Evolutionary conservation across 768 basidiomycete genomes (phyloP), one percentile per base, ranked within the genome.

Genomic region (Suillus americanus): DNA sequence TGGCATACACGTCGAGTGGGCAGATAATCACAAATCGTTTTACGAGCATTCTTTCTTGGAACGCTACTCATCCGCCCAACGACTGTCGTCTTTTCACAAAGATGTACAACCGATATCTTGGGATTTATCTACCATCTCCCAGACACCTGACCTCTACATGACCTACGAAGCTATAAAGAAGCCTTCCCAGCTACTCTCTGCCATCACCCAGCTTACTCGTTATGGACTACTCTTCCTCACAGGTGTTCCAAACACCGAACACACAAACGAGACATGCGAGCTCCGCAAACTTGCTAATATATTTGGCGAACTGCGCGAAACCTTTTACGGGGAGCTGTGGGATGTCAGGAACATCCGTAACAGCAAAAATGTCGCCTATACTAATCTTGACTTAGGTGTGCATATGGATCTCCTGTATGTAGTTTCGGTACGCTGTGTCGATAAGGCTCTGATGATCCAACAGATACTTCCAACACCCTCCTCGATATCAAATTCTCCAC

Each of bases 341-440:
- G 87, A 97, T 74, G 96, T 99, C 33, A 86, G 87, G 78, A 92
- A 89, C 65, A 70, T 88, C 46, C 79, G 75, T 48, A 82, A 92
- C 62, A 91, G 91, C 71, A 85, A 82, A 68, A 99, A 99, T 74
- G 94, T 99, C 63, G 97, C 97, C 4, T 98, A 97, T 74, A 99
- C 97, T 14, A 89, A 95, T 74, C 81, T 97, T 30, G 84, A 92
- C 68, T 81, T 99, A 10, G 96, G 90, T 0, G 73, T 96, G 25
- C 96, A 98, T 71, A 93, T 94, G 91, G 97, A 99, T 78, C 79
- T 99, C 0, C 77, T 91, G 94, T 96, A 72, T 67, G 94, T 82
- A 5, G 13, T 41, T n/a, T n/a, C 14, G 5, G 43, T 60, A 28
- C 0, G 18, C 45, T 35, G 23, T 33, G 7, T 59, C 25, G n/a